Percentiles rank a stretch among this genome's conserved stretches.
phyloP scores from a whole-genome alignment of 1,284 basidiomycete species.

The Pyrrhoderma noxium region DNA sequence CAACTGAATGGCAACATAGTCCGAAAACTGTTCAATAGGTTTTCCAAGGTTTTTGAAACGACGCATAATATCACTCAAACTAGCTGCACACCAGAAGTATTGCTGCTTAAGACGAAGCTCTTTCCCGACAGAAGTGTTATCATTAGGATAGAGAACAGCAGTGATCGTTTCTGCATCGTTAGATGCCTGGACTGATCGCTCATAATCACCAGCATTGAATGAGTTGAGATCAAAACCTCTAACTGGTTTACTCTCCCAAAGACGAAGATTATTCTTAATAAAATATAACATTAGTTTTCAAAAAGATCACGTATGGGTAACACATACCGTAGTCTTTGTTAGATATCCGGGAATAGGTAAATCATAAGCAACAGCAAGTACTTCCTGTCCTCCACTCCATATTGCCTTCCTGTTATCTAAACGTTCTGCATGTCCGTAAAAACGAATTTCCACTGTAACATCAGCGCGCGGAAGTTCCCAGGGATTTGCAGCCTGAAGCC shows the following conservation, averaged over 20 bases:
- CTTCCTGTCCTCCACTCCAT: slow-evolving; percentile 89
- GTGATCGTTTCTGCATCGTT: slow-evolving; percentile 90
- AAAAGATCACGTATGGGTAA: neutral
- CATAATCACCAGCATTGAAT: slow-evolving; percentile 91
- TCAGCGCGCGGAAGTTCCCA: slow-evolving; percentile 88
- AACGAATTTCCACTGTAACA: slow-evolving; percentile 74
- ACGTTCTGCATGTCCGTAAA: slow-evolving; percentile 77
- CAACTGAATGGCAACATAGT: slow-evolving; percentile 84
- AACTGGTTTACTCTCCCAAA: slow-evolving; percentile 85
- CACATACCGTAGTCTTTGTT: slow-evolving; percentile 52
- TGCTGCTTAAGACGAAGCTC: slow-evolving; percentile 91
- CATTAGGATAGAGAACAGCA: slow-evolving; percentile 81
- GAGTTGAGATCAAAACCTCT: slow-evolving; percentile 88
- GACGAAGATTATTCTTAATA: slow-evolving; percentile 56
- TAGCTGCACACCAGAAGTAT: slow-evolving; percentile 88
- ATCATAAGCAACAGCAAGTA: slow-evolving; percentile 85
- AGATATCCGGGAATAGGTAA: slow-evolving; percentile 85
- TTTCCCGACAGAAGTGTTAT: slow-evolving; percentile 78
- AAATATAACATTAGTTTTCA: neutral
- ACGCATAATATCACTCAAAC: slow-evolving; percentile 79
- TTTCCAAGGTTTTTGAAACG: slow-evolving; percentile 77
- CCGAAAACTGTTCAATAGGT: slow-evolving; percentile 68
- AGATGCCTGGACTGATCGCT: slow-evolving; percentile 72
- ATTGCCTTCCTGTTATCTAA: slow-evolving; percentile 55
- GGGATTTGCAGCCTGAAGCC: slow-evolving; percentile 82